Base-by-base conservation (phyloP, 129 eudicot genomes). In the Pseudognaphalium luteoalbum region DNA sequence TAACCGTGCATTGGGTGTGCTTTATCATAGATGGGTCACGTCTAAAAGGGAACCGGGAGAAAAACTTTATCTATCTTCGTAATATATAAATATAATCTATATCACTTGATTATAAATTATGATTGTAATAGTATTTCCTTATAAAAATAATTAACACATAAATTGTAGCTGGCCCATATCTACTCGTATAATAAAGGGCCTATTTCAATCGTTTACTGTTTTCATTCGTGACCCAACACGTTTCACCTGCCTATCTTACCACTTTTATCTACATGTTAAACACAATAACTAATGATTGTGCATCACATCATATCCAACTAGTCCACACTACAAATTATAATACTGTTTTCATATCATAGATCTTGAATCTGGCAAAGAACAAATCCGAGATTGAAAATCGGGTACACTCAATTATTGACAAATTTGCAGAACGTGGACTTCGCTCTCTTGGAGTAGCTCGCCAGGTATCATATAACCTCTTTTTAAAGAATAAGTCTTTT, bases 371-470 rank as follows among this genome's bases (percentile, higher is more conserved):
- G 74, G 83, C 86, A 29, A 73, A 70, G 65, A 83, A 83, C 70
- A 72, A 71, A 72, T 75, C 80, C 12, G 89, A 85, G 73, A 85
- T 85, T 44, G 84, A 70, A 72, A 82, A 76, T 4, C 71, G 84
- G 75, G 89, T 82, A 69, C 89, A 85, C 72, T 50, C 89, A 6
- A 37, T 85, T 29, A 85, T 85, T 10, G 89, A 85, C 54, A 85
- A 85, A 39, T 85, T 85, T 72, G 89, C 86, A n/a, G 89, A 85
- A 61, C 81, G 89, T 70, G 89, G 89, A 20, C 86, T 85, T 71
- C 89, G 89, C 35, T 81, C 89, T 19, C 89, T 85, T 76, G 89
- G 77, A 51, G 80, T 85, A 35, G 86, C 89, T 71, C 79, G 82
- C 1, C 89, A 85, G 82, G 86, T 82, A 71, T 10, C 60, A 47